Conservation (phyloP, 2,329 filamentous ascomycete species). For the Ascochyta pisi region DNA sequence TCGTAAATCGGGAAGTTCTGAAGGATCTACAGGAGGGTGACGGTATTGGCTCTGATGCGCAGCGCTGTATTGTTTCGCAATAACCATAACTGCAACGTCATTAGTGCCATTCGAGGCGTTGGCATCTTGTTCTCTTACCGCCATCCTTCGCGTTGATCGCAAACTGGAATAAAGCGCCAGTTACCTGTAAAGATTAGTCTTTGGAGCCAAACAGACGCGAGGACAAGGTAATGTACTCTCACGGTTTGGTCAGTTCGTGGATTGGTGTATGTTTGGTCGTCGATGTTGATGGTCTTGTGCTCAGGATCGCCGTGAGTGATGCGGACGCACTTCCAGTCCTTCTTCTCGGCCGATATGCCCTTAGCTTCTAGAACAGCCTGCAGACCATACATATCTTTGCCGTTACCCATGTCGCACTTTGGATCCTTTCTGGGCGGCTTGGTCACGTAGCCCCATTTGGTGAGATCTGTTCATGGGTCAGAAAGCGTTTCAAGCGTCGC, state of each 20-base stretch:
- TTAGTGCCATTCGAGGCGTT: not conserved
- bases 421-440: not conserved
- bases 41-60: conserved; percentile 6
- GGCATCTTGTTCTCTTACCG: not conserved
- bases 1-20: not conserved
- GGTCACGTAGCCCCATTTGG: conserved; percentile 7
- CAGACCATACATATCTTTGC: conserved; percentile 4
- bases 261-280: conserved; percentile 6
- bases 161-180: conserved; percentile 8
- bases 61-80: conserved; percentile 8
- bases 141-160: conserved; percentile 11
- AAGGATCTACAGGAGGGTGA: not conserved
- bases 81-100: not conserved
- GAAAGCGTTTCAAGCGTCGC: not conserved
- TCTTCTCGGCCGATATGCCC: conserved; percentile 5
- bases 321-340: conserved; percentile 9
- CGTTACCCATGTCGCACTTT: conserved; percentile 11
- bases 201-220: too few species aligned
- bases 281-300: conserved; percentile 1
- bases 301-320: conserved; percentile 11
- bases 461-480: conserved; percentile 5
- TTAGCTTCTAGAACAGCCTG: not conserved
- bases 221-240: not conserved
- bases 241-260: not conserved
- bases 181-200: not conserved